Evolutionary conservation across 768 basidiomycete species (phyloP).

Genomic region (Lactarius trivialis): DNA sequence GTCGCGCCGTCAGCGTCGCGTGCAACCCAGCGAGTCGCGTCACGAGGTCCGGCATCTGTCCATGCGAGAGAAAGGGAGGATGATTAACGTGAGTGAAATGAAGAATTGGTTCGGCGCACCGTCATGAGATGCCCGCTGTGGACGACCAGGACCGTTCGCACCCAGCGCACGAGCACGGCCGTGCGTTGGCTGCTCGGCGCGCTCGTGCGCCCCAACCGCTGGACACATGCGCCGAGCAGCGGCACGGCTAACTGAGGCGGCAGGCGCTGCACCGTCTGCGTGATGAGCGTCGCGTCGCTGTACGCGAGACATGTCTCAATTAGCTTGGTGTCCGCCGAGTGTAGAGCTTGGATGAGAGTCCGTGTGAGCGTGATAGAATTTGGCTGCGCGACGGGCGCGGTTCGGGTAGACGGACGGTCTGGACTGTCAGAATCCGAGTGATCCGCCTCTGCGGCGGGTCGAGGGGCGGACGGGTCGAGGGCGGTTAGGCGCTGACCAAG

Average conservation of each 20-base stretch:
- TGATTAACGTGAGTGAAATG: background rate
- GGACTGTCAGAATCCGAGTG: conserved; percentile 45
- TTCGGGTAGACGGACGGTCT: conserved; percentile 27
- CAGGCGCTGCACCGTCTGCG: conserved; percentile 78
- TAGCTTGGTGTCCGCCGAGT: conserved; percentile 85
- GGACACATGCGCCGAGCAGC: conserved; percentile 81
- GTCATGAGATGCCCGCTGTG: conserved; percentile 94
- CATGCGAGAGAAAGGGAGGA: conserved; percentile 8
- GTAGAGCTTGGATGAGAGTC: conserved; percentile 91
- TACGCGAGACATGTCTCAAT: conserved; percentile 84
- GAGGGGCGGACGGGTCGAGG: conserved; percentile 42
- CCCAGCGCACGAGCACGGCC: conserved; percentile 63
- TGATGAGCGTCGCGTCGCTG: conserved; percentile 72
- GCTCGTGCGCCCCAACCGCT: conserved; percentile 74
- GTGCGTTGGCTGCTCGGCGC: conserved; percentile 77
- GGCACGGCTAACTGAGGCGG: conserved; percentile 85
- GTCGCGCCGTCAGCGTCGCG: conserved; percentile 67
- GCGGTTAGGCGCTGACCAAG: conserved; percentile 86
- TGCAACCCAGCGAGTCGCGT: conserved; percentile 81
- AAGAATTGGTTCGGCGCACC: conserved; percentile 41
- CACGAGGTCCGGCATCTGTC: conserved; percentile 87
- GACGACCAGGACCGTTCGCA: conserved; percentile 73
- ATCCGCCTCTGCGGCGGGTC: conserved; percentile 34
- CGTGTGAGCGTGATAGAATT: conserved; percentile 87
- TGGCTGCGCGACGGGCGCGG: conserved; percentile 30